Evolutionary conservation across 2,329 filamentous ascomycete genomes (phyloP).

Genomic region (Arthrobotrys iridis): DNA sequence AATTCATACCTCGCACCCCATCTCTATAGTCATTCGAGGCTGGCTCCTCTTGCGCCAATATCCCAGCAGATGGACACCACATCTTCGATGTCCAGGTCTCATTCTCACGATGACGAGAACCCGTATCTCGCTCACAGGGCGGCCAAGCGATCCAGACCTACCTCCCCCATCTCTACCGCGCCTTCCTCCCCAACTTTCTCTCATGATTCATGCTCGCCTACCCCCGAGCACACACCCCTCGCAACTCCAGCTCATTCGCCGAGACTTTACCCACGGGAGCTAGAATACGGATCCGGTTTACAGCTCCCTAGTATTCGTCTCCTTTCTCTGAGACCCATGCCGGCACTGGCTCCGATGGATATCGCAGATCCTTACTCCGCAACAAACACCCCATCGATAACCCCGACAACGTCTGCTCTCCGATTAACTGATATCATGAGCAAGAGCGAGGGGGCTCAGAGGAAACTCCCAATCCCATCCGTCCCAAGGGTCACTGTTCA

Average conservation of each 20-base stretch:
- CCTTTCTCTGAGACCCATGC: slow-evolving; percentile 72
- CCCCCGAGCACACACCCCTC: slow-evolving; percentile 97
- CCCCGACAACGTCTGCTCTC: slow-evolving; percentile 69
- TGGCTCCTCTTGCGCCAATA: slow-evolving; percentile 68
- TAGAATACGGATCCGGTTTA: slow-evolving; percentile 69
- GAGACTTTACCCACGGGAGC: slow-evolving; percentile 72
- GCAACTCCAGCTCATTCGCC: slow-evolving; percentile 96
- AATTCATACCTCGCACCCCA: slow-evolving; percentile 60
- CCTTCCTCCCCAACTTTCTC: slow-evolving; percentile 97
- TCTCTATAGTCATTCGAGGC: slow-evolving; percentile 62
- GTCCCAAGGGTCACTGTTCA: slow-evolving; percentile 89
- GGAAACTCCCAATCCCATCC: slow-evolving; percentile 90
- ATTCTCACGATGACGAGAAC: slow-evolving; percentile 83
- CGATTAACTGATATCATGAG: slow-evolving; percentile 93
- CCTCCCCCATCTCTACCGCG: slow-evolving; percentile 93
- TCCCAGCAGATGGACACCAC: slow-evolving; percentile 74
- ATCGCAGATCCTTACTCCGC: slow-evolving; percentile 59
- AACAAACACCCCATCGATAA: slow-evolving; percentile 51
- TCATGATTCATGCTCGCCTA: slow-evolving; percentile 93
- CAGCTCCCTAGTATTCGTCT: slow-evolving; percentile 88
- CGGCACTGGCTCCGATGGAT: slow-evolving; percentile 77
- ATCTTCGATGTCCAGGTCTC: slow-evolving; percentile 94
- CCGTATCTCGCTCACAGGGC: slow-evolving; percentile 77
- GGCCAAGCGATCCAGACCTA: slow-evolving; percentile 88
- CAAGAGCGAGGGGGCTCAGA: slow-evolving; percentile 82